These are phyloP conservation scores for Symbiodinium pilosum DNA, from an alignment of 73 alveolate species.

Conservation along the genomic window DNA sequence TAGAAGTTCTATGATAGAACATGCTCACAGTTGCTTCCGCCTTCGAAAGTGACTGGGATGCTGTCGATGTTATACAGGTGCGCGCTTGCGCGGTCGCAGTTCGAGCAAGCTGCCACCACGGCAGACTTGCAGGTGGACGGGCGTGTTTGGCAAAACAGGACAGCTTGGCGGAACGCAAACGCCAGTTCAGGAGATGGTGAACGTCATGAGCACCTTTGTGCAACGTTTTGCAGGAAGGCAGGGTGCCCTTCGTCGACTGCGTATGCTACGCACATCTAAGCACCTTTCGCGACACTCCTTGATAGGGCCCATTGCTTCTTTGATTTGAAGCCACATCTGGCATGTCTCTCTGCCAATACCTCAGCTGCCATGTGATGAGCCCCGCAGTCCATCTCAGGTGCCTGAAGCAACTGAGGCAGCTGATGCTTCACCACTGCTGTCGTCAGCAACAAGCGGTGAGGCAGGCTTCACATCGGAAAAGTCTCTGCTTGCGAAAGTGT, in stretches of 20 bases:
- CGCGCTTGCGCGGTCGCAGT: not conserved
- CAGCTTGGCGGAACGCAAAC: no score
- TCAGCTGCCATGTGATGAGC: no score
- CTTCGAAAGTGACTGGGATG: no score
- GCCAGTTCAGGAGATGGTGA: not conserved
- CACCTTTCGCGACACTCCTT: not conserved
- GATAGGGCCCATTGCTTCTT: conserved; percentile 84
- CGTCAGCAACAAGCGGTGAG: conserved; percentile 41
- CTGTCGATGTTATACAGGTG: not conserved
- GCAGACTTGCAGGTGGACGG: not conserved
- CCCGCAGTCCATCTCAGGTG: not conserved
- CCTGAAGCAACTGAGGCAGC: not conserved
- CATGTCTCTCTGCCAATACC: conserved; percentile 9
- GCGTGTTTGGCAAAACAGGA: no score
- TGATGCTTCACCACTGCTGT: conserved; percentile 45
- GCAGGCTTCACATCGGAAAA: not conserved
- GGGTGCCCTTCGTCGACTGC: not conserved
- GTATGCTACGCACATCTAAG: not conserved
- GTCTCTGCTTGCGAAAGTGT: no score
- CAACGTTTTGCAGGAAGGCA: conserved; percentile 47
- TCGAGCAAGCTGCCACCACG: not conserved
- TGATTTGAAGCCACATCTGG: conserved; percentile 44
- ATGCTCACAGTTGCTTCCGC: no score
- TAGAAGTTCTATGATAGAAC: no score
- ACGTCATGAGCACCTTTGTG: conserved; percentile 29